Evolutionary conservation across 257 asterid genomes (phyloP).

Genomic region (Anisodus tanguticus): DNA sequence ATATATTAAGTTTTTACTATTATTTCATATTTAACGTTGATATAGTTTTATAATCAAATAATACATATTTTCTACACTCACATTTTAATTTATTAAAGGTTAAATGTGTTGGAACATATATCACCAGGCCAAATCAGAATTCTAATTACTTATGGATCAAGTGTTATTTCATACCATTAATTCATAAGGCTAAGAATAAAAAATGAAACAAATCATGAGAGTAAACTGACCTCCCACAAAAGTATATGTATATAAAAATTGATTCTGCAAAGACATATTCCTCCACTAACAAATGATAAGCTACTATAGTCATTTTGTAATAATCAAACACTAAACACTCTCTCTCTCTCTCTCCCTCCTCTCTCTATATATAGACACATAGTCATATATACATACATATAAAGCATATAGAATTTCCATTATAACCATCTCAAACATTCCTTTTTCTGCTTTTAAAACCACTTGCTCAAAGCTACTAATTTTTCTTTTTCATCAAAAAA

Average conservation of each 20-base stretch:
- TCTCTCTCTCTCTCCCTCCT: constrained; percentile 28
- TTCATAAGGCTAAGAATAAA: too few relatives aligned
- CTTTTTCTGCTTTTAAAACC: constrained; percentile 52
- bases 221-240: not conserved
- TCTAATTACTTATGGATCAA: too few relatives aligned
- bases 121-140: too few relatives aligned
- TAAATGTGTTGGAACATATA: too few relatives aligned
- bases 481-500: constrained; percentile 34
- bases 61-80: too few relatives aligned
- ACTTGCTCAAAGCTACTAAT: constrained; percentile 46
- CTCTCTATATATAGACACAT: not conserved
- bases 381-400: constrained; percentile 24
- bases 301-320: not conserved
- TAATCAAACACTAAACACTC: not conserved
- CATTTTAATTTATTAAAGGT: too few relatives aligned
- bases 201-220: not conserved
- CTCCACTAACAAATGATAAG: not conserved
- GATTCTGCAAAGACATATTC: not conserved
- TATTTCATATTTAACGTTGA: too few relatives aligned
- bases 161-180: too few relatives aligned
- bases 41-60: too few relatives aligned
- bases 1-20: too few relatives aligned
- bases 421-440: constrained; percentile 53
- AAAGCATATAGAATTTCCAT: constrained; percentile 47
- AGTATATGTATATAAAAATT: not conserved